Evolutionary conservation across 176 grass and related monocot species (phyloP), one percentile per base, ranked within the genome.

Genomic region (Raddia distichophylla): DNA sequence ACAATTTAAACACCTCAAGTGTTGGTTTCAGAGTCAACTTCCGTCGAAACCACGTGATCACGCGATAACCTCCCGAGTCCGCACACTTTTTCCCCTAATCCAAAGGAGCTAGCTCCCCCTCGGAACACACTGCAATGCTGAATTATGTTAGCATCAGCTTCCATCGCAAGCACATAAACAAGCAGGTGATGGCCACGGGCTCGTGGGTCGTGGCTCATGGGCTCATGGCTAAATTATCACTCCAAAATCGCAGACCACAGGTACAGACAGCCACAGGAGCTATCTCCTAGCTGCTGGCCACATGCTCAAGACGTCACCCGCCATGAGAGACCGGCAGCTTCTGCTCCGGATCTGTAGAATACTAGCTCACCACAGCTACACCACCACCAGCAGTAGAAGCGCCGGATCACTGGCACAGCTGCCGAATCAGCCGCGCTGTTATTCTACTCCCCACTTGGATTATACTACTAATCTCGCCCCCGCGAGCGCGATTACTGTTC

Each of bases 291-390:
- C 37, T 40, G 37, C 37, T 1, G 4, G 37, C 37, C 37, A 40
- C 37, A 40, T 40, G 37, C 15, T n/a, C 55, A 20, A 13, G 37
- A 15, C 52, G 5, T 32, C 48, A 17, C 47, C 2, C 27, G 22
- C 40, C 87, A 81, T 85, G 87, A 81, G 81, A 81, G 71, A 63
- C 47, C 4, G 18, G 2, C 62, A 18, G 48, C 50, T 46, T 0
- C 47, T 37, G 22, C 5, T 89, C 76, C 82, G 37, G 37, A 40
- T 40, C 37, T 40, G 64, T 4, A 70, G 82, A 80, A 27, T 89
- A 58, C 0, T 89, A 58, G 0, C 6, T 4, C 46, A 6, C 46
- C 64, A 7, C 48, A 66, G 17, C 47, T 20, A 0, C 35, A 32
- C 3, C 49, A 13, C 13, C 57, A 16, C 57, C 43, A 34, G 27